Evolutionary conservation across 2,329 filamentous ascomycete species (phyloP).

Genomic region (Cordyceps javanica): DNA sequence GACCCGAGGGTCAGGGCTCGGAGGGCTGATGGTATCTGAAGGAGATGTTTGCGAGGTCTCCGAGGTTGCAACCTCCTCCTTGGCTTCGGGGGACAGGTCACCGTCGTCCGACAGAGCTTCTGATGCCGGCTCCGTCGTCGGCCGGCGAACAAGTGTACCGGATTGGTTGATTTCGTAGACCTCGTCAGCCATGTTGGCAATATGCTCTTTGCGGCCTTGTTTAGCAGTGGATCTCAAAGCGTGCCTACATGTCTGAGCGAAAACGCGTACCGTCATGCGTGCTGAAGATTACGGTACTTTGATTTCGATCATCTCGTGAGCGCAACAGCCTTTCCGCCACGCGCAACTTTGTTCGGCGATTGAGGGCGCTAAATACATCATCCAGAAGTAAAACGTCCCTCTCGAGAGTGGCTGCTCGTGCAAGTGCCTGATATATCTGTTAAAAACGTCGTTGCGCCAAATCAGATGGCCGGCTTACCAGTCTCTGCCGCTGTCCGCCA

Average conservation of each 20-base stretch:
- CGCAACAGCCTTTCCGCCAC: neutral
- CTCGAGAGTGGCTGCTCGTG: neutral
- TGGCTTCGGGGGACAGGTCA: neutral
- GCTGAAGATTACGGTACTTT: neutral
- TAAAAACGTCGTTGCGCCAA: neutral
- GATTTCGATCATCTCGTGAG: neutral
- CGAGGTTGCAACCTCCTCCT: neutral
- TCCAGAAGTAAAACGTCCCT: neutral
- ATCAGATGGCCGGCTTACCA: neutral
- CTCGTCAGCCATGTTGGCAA: conserved; percentile 3
- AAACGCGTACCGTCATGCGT: neutral
- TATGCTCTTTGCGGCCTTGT: neutral
- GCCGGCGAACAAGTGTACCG: neutral
- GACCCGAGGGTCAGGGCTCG: neutral
- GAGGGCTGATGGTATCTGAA: neutral
- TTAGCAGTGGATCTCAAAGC: neutral
- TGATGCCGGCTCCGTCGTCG: neutral
- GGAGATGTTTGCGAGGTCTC: neutral
- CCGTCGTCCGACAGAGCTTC: neutral
- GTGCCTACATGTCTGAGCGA: neutral
- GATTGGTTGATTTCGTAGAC: neutral
- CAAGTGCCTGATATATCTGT: neutral
- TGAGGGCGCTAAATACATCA: neutral
- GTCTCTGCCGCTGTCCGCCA: conserved; percentile 4
- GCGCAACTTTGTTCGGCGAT: neutral